phyloP scores from a whole-genome alignment of 768 basidiomycete genomes.

The Lyophyllum shimeji region DNA sequence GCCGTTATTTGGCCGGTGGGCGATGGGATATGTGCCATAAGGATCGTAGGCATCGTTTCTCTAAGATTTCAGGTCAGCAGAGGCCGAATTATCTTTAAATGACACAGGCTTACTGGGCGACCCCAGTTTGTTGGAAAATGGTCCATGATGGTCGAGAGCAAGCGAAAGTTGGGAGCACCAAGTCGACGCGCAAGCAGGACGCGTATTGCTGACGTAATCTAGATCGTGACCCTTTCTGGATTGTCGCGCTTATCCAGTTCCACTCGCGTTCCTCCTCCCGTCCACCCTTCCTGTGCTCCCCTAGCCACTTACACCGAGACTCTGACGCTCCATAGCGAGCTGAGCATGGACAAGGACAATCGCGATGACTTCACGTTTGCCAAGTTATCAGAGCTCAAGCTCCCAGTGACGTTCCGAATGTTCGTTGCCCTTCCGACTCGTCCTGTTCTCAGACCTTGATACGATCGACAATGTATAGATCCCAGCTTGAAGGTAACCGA shows the following conservation, averaged over 20 bases:
- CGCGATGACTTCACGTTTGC: constrained; percentile 93
- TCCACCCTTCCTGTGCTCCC: neutral
- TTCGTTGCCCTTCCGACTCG: constrained; percentile 28
- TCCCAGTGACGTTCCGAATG: constrained; percentile 88
- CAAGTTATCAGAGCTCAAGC: constrained; percentile 83
- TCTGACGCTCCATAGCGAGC: neutral
- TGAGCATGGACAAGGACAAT: constrained; percentile 52
- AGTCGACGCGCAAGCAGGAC: constrained; percentile 20
- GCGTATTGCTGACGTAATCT: constrained; percentile 18
- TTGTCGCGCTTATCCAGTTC: neutral
- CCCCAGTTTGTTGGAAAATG: constrained; percentile 88
- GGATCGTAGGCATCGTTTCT: constrained; percentile 74
- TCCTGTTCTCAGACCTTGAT: neutral
- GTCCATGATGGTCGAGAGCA: constrained; percentile 51
- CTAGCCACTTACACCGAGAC: neutral
- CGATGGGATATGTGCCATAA: constrained; percentile 76
- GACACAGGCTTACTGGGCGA: constrained; percentile 52
- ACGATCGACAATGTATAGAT: constrained; percentile 44
- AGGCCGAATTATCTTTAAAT: neutral
- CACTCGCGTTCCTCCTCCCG: neutral
- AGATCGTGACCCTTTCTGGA: neutral
- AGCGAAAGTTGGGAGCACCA: neutral
- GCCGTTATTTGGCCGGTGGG: constrained; percentile 51
- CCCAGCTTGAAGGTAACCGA: constrained; percentile 82
- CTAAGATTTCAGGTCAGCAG: constrained; percentile 31